These are phyloP conservation scores for Phlebiopsis flavidoalba DNA, from an alignment of 768 basidiomycete genomes.

Conservation along the genomic window DNA sequence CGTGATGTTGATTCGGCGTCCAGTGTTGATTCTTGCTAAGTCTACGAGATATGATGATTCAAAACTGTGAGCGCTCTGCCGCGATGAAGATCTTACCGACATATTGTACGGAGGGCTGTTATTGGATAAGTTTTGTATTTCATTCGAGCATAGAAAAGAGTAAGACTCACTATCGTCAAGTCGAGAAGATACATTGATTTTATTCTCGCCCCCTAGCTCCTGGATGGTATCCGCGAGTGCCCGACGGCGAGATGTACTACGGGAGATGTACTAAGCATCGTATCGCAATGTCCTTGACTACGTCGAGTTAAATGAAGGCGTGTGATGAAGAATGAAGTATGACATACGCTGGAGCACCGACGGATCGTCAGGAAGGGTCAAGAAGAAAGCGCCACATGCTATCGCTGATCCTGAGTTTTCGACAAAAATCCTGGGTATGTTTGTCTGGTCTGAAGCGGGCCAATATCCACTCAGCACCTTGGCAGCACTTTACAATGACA, in stretches of 20 bases:
- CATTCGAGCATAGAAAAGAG: neutral
- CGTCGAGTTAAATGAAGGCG: neutral
- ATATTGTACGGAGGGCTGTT: neutral
- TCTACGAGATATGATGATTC: neutral
- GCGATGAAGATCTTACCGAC: neutral
- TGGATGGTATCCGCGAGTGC: neutral
- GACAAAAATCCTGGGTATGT: neutral
- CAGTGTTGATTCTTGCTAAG: neutral
- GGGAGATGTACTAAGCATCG: conserved; percentile 23
- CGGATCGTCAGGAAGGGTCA: conserved; percentile 4
- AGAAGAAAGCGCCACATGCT: conserved; percentile 11
- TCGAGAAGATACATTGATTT: neutral
- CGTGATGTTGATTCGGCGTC: neutral
- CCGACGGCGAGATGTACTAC: too few species aligned
- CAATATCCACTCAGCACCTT: neutral
- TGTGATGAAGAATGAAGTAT: neutral
- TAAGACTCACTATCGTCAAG: conserved; percentile 15
- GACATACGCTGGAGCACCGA: conserved; percentile 6
- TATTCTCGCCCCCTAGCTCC: neutral
- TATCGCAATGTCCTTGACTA: conserved; percentile 31
- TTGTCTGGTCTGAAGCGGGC: neutral
- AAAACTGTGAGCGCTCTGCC: too few species aligned
- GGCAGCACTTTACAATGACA: neutral
- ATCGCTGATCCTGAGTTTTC: neutral
- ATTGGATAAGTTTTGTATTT: neutral